phyloP scores from a whole-genome alignment of 2,329 filamentous ascomycete genomes.

The Torrubiella hemipterigena region DNA sequence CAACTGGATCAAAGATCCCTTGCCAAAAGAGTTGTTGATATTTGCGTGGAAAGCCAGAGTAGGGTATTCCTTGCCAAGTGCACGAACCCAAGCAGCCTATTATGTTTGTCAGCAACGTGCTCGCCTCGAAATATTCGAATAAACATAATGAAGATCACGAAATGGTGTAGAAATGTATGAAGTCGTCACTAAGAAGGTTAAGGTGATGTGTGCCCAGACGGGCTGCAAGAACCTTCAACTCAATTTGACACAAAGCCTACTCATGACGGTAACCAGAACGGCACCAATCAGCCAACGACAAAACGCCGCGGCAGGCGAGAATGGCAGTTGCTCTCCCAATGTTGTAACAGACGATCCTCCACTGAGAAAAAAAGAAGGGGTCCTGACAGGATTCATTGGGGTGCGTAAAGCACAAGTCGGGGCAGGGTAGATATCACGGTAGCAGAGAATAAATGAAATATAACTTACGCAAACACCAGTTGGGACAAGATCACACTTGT shows the following conservation, averaged over 20 bases:
- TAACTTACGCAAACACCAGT: slow-evolving; percentile 87
- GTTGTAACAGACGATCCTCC: slow-evolving; percentile 95
- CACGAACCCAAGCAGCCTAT: slow-evolving; percentile 85
- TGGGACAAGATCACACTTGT: slow-evolving; percentile 66
- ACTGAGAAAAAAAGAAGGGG: slow-evolving; percentile 56
- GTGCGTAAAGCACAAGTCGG: slow-evolving; percentile 15
- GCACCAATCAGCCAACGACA: slow-evolving; percentile 54
- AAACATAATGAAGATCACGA: too few species aligned
- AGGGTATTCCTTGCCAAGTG: slow-evolving; percentile 80
- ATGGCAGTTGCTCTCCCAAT: slow-evolving; percentile 79
- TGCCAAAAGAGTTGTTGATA: slow-evolving; percentile 93
- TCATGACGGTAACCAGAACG: slow-evolving; percentile 83
- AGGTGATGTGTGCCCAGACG: slow-evolving; percentile 40
- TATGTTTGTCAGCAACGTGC: slow-evolving; percentile 13
- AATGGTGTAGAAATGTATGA: slow-evolving; percentile 73
- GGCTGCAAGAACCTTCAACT: slow-evolving; percentile 79
- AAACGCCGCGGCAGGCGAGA: slow-evolving; percentile 22
- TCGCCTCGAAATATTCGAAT: slow-evolving; percentile 5
- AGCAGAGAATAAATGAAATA: slow-evolving; percentile 7
- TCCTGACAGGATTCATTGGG: slow-evolving; percentile 79
- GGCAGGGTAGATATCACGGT: slow-evolving; percentile 7
- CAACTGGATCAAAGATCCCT: slow-evolving; percentile 84
- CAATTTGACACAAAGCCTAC: slow-evolving; percentile 77
- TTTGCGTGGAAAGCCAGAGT: slow-evolving; percentile 91
- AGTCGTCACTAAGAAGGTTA: slow-evolving; percentile 96